phyloP scores from a whole-genome alignment of 2,329 filamentous ascomycete genomes.

The Leptographium radiaticola region DNA sequence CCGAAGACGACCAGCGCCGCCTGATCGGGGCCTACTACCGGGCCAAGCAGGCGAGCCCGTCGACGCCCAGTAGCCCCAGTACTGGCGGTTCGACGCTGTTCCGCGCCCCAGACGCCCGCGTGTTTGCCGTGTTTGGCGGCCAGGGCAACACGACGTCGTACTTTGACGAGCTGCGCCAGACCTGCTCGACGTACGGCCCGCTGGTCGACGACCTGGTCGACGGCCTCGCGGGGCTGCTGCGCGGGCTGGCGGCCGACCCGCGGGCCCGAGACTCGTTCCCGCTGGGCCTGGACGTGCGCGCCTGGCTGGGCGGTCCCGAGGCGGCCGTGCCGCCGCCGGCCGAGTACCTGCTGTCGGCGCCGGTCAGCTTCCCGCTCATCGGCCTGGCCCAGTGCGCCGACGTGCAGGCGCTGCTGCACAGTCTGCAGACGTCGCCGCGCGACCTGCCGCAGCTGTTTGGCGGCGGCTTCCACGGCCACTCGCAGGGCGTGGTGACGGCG shows the following conservation, averaged over 20 bases:
- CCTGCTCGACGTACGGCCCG: constrained; percentile 81
- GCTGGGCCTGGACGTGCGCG: constrained; percentile 90
- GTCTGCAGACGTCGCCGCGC: too few relatives aligned
- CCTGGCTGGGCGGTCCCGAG: constrained; percentile 82
- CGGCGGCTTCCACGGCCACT: constrained; percentile 50
- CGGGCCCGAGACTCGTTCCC: constrained; percentile 89
- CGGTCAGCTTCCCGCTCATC: constrained; percentile 91
- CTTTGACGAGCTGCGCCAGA: constrained; percentile 89
- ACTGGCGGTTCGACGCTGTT: constrained; percentile 83
- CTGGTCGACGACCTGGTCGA: constrained; percentile 80
- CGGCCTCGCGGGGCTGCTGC: constrained; percentile 74
- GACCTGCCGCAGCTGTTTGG: constrained; percentile 65
- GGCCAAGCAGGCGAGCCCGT: too few relatives aligned
- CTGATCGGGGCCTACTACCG: constrained; percentile 85
- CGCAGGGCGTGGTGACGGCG: constrained; percentile 88
- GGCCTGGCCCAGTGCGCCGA: constrained; percentile 92
- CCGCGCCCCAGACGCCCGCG: constrained; percentile 72
- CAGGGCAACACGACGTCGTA: constrained; percentile 99
- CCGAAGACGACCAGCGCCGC: constrained; percentile 80
- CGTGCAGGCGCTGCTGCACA: constrained; percentile 52
- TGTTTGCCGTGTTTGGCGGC: constrained; percentile 86
- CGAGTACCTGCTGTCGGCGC: constrained; percentile 87
- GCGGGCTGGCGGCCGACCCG: constrained; percentile 67
- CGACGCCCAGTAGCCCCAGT: too few relatives aligned
- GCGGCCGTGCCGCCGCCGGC: constrained; percentile 85